phyloP scores from a whole-genome alignment of 129 eudicot genomes.

The Chrysanthemum lavandulifolium region DNA sequence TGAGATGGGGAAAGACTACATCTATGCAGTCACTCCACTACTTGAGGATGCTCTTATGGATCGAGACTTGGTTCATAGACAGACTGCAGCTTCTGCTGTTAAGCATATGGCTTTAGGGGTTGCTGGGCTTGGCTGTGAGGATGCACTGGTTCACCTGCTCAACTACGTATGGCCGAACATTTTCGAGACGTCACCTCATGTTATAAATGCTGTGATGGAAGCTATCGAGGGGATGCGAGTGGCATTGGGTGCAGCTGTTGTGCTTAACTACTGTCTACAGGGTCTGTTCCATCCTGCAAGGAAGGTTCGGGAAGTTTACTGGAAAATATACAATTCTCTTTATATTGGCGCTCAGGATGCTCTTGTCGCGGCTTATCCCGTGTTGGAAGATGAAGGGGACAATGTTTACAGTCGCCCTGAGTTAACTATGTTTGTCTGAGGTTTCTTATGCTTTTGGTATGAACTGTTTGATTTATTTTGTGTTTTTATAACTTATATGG shows the following conservation, averaged over 20 bases:
- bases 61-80: conserved; percentile 84
- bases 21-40: conserved; percentile 88
- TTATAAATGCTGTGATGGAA: conserved; percentile 92
- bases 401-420: conserved; percentile 83
- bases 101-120: conserved; percentile 96
- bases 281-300: conserved; percentile 97
- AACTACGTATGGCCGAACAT: conserved; percentile 98
- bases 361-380: conserved; percentile 85
- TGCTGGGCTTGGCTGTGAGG: conserved; percentile 94
- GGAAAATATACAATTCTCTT: conserved; percentile 92
- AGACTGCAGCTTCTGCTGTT: conserved; percentile 95
- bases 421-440: conserved; percentile 69
- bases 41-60: conserved; percentile 98
- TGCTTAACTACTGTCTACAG: conserved; percentile 89
- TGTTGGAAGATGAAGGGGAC: conserved; percentile 75
- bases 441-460: conserved; percentile 8
- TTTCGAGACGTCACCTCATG: conserved; percentile 94
- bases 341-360: conserved; percentile 96
- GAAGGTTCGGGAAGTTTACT: conserved; percentile 95
- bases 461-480: conserved; percentile 7
- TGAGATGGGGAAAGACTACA: conserved; percentile 96
- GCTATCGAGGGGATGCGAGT: conserved; percentile 99
- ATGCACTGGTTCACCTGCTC: conserved; percentile 80
- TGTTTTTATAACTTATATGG: conserved; percentile 7
- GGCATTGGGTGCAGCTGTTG: conserved; percentile 81